Evolutionary conservation across 1,284 basidiomycete species (phyloP), one percentile per base, ranked within the genome.

Genomic region (Hemileia vastatrix): DNA sequence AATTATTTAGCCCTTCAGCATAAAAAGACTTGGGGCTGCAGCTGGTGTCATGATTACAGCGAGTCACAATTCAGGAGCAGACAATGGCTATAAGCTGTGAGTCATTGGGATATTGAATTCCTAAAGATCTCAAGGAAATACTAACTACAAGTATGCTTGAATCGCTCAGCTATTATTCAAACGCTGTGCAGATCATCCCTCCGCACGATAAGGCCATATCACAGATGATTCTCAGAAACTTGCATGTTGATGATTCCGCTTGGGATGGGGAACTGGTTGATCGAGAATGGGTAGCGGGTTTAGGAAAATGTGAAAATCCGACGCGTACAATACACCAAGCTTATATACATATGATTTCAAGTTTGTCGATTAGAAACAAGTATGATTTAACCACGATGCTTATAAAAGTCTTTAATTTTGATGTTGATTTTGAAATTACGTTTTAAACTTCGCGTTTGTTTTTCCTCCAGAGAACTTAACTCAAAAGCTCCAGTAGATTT

Each of bases 1-100:
- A 8, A 15, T 43, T 18, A n/a, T 6, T 53, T 85, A 90, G 5
- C 89, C 89, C 0, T 90, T 89, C 73, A 81, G 82, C 33, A 81
- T 90, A 13, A 84, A 83, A 68, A 78, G 75, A 54, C 71, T 88
- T 44, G 77, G 78, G 18, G 87, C 88, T 5, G 84, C 85, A 2
- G 86, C 85, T 63, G 88, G 89, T 24, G 83, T 91, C 2, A 91
- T 91, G 89, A 86, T 91, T 58, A 91, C 89, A 66, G 67, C 67
- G 8, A 64, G 59, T 11, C 69, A 67, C 59, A 70, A 67, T 57
- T 63, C 67, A 13, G 62, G 60, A 0, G 47, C 45, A 72, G 89
- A 91, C 70, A 91, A 91, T 72, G 88, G 89, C 2, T 90, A 87
- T 77, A 90, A 91, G 77, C 86, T 84, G 64, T 61, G 71, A n/a